Evolutionary conservation across 2,329 filamentous ascomycete species (phyloP), one percentile per base, ranked within the genome.

Genomic region (Alternaria arborescens): DNA sequence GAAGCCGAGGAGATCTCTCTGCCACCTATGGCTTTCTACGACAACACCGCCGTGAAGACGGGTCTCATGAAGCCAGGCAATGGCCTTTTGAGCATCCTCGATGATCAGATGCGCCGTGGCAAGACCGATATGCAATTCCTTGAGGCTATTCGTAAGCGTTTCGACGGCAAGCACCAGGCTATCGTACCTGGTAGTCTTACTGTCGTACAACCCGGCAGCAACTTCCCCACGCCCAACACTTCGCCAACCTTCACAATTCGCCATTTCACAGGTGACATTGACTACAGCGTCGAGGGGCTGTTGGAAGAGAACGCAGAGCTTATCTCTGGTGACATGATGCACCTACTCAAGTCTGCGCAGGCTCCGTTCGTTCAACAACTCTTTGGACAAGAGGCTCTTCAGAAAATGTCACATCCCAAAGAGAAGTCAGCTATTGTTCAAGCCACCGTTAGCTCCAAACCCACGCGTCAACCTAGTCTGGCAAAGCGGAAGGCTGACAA

Each of bases 231-330:
- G 0, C 90, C 92, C 63, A 96, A 96, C 78, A 85, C 87, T 0
- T 85, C 91, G 0, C 90, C 93, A 5, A 87, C 87, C 10, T 99
- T 99, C 80, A 94, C 93, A 0, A 89, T 99, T 58, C 93, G 91
- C 78, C 95, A 99, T 79, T 99, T 96, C 78, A 94, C 94, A 40
- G 95, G 95, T 52, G 95, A 98, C 76, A 92, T 99, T 5, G 95
- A 99, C 62, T 99, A 99, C 75, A 89, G 92, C 2, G 87, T 96
- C 62, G 90, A 90, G 70, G 92, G 92, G 5, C 82, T 99, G 22
- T 86, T 98, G 3, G 95, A 99, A 78, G 94, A 97, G 80, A 99
- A 99, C 68, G 93, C 94, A 54, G 95, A 99, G 77, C 88, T 97
- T 64, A 95, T 99, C 65, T 97, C 94, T 4, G 94, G 93, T 26